Evolutionary conservation across 768 basidiomycete genomes (phyloP).

Genomic region (Leccinum longicurvipes): DNA sequence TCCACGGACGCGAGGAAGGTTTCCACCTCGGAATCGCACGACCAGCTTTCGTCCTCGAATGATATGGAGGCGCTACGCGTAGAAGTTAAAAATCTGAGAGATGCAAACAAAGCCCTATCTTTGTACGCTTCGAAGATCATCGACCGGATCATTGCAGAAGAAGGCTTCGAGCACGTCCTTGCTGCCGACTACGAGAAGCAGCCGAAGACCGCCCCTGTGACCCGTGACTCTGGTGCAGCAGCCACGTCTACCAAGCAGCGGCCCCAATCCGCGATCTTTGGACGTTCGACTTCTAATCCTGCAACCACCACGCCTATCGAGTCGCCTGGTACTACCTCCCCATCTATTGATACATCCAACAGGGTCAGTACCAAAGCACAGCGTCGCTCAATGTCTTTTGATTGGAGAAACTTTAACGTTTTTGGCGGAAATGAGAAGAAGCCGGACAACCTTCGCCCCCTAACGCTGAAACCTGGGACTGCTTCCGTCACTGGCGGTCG

Average conservation of each 20-base stretch:
- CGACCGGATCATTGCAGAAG: constrained; percentile 93
- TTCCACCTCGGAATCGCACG: constrained; percentile 39
- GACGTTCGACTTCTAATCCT: constrained; percentile 36
- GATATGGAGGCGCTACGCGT: constrained; percentile 74
- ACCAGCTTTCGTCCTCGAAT: constrained; percentile 41
- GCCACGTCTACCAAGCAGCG: constrained; percentile 41
- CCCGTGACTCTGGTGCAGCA: constrained; percentile 18
- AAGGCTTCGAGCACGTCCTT: constrained; percentile 95
- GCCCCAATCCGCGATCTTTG: constrained; percentile 60
- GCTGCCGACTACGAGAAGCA: constrained; percentile 85
- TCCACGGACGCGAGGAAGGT: constrained; percentile 31
- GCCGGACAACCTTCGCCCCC: constrained; percentile 58
- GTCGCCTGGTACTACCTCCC: constrained; percentile 18
- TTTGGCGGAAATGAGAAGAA: constrained; percentile 65
- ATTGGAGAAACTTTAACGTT: constrained; percentile 77
- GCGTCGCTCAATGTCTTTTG: constrained; percentile 78
- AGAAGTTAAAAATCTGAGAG: constrained; percentile 90
- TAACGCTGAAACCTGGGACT: constrained; percentile 70
- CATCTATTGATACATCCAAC: constrained; percentile 24
- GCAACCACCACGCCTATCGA: constrained; percentile 33
- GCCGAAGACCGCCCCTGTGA: constrained; percentile 40
- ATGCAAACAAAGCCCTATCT: constrained; percentile 93
- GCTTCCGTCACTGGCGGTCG: constrained; percentile 57
- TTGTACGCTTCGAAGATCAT: constrained; percentile 97
- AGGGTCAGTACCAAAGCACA: constrained; percentile 41